Evolutionary conservation across 805 yeast species (phyloP).

Genomic region (Ogataea thermomethanolica): DNA sequence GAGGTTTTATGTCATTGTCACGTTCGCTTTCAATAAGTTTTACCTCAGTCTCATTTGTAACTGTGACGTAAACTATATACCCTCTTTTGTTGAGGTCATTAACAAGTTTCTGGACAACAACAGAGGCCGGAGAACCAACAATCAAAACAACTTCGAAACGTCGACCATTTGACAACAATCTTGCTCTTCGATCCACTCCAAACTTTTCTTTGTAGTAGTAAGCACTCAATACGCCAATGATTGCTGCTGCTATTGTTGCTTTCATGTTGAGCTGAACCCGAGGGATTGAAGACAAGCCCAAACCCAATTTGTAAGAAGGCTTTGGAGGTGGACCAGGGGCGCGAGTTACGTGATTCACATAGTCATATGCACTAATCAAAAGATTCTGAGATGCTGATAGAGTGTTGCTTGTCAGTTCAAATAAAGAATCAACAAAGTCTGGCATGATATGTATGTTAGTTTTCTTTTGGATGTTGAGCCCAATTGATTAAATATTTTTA

Average conservation of each 20-base stretch:
- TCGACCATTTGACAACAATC: conserved; percentile 63
- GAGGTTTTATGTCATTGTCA: conserved; percentile 65
- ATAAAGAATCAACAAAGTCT: conserved; percentile 21
- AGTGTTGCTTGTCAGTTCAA: conserved; percentile 14
- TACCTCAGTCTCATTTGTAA: conserved; percentile 57
- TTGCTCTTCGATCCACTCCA: conserved; percentile 47
- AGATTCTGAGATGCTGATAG: conserved; percentile 7
- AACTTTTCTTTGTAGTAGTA: background rate
- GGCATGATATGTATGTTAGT: conserved; percentile 12
- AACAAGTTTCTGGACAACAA: conserved; percentile 64
- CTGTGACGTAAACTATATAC: conserved; percentile 74
- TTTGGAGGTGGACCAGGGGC: background rate
- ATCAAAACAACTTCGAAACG: conserved; percentile 71
- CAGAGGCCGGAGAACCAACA: conserved; percentile 75
- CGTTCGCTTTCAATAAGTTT: conserved; percentile 54
- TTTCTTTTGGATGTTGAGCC: background rate
- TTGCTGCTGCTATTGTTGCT: background rate
- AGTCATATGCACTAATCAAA: conserved; percentile 1
- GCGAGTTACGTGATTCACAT: background rate
- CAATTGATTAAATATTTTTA: no score
- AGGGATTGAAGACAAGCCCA: background rate
- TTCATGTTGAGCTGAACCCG: background rate
- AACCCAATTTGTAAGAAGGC: background rate
- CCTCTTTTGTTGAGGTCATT: conserved; percentile 76
- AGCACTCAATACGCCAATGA: conserved; percentile 1